Conservation (phyloP, 1,139 yeast genomes). For the Candida anutae region DNA sequence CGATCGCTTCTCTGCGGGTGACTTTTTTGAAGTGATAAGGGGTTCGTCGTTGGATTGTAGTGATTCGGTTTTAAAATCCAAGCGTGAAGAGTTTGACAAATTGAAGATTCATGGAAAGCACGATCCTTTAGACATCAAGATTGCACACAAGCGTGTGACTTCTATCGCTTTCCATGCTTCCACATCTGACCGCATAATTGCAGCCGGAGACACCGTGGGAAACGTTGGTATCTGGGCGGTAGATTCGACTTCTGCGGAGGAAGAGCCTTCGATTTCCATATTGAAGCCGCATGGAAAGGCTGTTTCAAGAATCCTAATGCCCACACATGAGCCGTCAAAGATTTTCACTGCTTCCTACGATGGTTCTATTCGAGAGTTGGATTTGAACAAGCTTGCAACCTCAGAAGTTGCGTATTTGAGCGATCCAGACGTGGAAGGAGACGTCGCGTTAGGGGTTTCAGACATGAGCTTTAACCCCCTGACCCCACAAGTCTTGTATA, state of each 20-base stretch:
- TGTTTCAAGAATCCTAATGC: slow-evolving; percentile 55
- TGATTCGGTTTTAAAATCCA: slow-evolving; percentile 32
- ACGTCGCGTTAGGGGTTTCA: slow-evolving; percentile 44
- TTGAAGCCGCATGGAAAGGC: slow-evolving; percentile 73
- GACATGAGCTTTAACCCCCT: slow-evolving; percentile 50
- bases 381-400: slow-evolving; percentile 53
- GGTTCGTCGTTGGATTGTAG: slow-evolving; percentile 16
- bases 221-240: slow-evolving; percentile 88
- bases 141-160: slow-evolving; percentile 69
- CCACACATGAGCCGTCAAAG: slow-evolving; percentile 41
- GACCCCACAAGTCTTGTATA: slow-evolving; percentile 45
- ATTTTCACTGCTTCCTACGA: slow-evolving; percentile 76
- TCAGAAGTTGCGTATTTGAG: slow-evolving; percentile 48
- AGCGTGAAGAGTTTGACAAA: slow-evolving; percentile 46
- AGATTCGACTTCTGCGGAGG: slow-evolving; percentile 19
- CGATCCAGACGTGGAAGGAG: slow-evolving; percentile 37
- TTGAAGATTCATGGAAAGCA: slow-evolving; percentile 46
- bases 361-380: slow-evolving; percentile 71
- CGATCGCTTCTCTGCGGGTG: slow-evolving; percentile 66
- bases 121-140: slow-evolving; percentile 63
- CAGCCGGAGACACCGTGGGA: slow-evolving; percentile 87
- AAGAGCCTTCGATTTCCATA: slow-evolving; percentile 46
- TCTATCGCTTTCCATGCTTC: slow-evolving; percentile 74
- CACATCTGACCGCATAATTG: slow-evolving; percentile 47
- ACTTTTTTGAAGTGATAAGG: slow-evolving; percentile 53